Conservation (phyloP, 2,329 filamentous ascomycete genomes). For the Arachnopeziza araneosa region DNA sequence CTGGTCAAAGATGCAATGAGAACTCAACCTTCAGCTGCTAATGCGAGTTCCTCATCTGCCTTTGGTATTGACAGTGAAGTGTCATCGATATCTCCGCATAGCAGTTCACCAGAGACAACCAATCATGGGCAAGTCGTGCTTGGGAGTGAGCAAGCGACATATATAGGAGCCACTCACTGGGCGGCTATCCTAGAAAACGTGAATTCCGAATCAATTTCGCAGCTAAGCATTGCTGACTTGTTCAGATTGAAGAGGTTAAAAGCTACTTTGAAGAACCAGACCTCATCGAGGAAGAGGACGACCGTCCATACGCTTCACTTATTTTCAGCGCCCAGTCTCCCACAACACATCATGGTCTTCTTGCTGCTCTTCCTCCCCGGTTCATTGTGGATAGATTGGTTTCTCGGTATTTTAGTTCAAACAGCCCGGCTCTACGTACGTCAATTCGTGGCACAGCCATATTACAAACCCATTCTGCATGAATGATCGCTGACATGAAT, state of each 20-base stretch:
- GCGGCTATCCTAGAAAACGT: constrained; percentile 57
- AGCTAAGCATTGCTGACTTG: background rate
- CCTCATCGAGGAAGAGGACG: constrained; percentile 25
- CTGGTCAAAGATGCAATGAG: constrained; percentile 51
- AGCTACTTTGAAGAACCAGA: constrained; percentile 49
- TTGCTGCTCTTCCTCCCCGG: constrained; percentile 43
- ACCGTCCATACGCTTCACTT: constrained; percentile 32
- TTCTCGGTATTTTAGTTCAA: constrained; percentile 48
- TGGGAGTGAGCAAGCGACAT: constrained; percentile 39
- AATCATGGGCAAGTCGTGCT: constrained; percentile 38
- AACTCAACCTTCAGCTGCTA: constrained; percentile 1
- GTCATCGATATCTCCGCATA: background rate
- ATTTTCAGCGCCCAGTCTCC: constrained; percentile 35
- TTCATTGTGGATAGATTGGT: constrained; percentile 44
- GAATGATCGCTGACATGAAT: constrained; percentile 5
- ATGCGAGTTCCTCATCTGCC: background rate
- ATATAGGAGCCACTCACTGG: constrained; percentile 55
- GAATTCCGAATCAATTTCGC: constrained; percentile 23
- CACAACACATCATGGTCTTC: constrained; percentile 39
- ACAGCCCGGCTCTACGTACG: constrained; percentile 47
- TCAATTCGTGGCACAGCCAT: background rate
- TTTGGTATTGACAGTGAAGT: background rate
- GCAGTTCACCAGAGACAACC: background rate
- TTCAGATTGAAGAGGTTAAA: constrained; percentile 53
- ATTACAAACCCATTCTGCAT: background rate